Evolutionary conservation across 2,329 filamentous ascomycete genomes (phyloP).

Genomic region (Alternaria incomplexa): DNA sequence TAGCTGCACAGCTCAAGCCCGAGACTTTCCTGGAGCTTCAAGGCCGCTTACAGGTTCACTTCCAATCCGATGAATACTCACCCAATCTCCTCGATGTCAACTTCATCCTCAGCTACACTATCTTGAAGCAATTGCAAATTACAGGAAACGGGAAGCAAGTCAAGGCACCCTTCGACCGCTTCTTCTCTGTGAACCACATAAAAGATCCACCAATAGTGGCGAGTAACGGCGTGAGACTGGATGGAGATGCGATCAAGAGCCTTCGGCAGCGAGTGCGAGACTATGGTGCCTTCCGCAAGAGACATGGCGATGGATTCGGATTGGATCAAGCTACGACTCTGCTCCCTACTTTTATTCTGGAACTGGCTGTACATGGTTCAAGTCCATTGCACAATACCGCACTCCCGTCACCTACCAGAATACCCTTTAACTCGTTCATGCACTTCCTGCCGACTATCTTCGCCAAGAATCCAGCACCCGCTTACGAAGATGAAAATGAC

Average conservation of each 20-base stretch:
- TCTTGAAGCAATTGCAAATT: slow-evolving; percentile 9
- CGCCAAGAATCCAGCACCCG: not conserved
- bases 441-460: slow-evolving; percentile 21
- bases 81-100: slow-evolving; percentile 19
- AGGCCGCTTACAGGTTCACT: slow-evolving; percentile 8
- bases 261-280: slow-evolving; percentile 9
- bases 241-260: not conserved
- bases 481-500: not conserved
- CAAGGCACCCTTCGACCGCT: not conserved
- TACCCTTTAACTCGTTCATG: slow-evolving; percentile 21
- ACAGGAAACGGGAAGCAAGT: not conserved
- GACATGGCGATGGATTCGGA: not conserved
- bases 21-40: slow-evolving; percentile 18
- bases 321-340: slow-evolving; percentile 16
- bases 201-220: not conserved
- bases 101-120: slow-evolving; percentile 22
- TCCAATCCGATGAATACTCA: not conserved
- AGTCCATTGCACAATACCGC: not conserved
- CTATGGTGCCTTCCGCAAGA: not conserved
- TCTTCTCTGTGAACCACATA: not conserved
- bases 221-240: not conserved
- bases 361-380: not conserved
- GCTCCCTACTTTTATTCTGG: slow-evolving; percentile 7
- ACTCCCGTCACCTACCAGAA: slow-evolving; percentile 19
- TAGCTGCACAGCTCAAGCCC: slow-evolving; percentile 9